These are phyloP conservation scores for Candida chauliodis DNA, from an alignment of 805 yeast species.

Conservation along the genomic window DNA sequence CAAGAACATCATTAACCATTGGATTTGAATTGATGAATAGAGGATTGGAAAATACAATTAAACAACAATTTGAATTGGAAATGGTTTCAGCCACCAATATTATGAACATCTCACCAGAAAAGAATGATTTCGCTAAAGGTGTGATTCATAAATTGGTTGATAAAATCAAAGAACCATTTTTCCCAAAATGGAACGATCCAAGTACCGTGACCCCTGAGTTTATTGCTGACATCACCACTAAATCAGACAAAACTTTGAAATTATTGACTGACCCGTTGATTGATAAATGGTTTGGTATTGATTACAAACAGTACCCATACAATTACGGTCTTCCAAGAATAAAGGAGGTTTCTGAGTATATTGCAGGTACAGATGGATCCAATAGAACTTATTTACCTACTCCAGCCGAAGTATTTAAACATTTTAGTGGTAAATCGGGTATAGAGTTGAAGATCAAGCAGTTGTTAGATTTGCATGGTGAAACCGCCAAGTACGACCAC, in stretches of 20 bases:
- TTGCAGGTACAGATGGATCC: slow-evolving; percentile 68
- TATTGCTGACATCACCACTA: slow-evolving; percentile 17
- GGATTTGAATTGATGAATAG: slow-evolving; percentile 64
- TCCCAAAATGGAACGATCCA: slow-evolving; percentile 25
- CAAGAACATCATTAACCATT: slow-evolving; percentile 76
- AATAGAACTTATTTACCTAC: slow-evolving; percentile 66
- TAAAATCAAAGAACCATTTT: slow-evolving; percentile 51
- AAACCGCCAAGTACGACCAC: slow-evolving; percentile 34
- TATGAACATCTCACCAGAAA: slow-evolving; percentile 53
- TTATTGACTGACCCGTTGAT: slow-evolving; percentile 34
- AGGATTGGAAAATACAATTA: slow-evolving; percentile 56
- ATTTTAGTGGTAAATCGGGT: slow-evolving; percentile 59
- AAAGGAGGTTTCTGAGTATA: slow-evolving; percentile 56
- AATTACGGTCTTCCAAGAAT: slow-evolving; percentile 80
- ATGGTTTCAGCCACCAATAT: slow-evolving; percentile 68
- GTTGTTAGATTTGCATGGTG: slow-evolving; percentile 57
- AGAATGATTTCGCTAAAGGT: slow-evolving; percentile 62
- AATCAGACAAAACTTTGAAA: slow-evolving; percentile 21
- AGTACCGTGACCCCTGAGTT: slow-evolving; percentile 13
- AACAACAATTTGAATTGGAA: slow-evolving; percentile 68
- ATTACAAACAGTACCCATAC: slow-evolving; percentile 50
- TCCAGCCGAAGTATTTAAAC: slow-evolving; percentile 59
- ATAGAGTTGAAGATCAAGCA: slow-evolving; percentile 56
- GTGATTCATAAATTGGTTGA: slow-evolving; percentile 61
- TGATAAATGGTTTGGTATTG: slow-evolving; percentile 35